Evolutionary conservation across 192 early-diverging fungal genomes (phyloP).

Genomic region (Chytriomyces confervae): DNA sequence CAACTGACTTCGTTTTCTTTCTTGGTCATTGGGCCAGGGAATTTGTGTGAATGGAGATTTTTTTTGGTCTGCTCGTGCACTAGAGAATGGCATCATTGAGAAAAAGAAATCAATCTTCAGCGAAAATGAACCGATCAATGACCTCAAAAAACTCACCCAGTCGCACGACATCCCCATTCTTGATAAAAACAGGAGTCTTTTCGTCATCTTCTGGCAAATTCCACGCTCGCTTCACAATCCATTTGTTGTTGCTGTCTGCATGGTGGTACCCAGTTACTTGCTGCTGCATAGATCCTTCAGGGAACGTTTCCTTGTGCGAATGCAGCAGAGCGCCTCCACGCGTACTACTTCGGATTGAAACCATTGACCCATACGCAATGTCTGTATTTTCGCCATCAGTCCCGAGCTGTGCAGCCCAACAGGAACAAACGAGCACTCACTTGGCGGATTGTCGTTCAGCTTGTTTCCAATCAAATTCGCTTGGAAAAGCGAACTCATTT

Average conservation of each 20-base stretch:
- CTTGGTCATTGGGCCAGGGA: constrained; percentile 73
- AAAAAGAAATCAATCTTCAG: not conserved
- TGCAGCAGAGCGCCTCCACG: constrained; percentile 91
- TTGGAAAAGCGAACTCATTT: constrained; percentile 98
- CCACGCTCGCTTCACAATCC: constrained; percentile 75
- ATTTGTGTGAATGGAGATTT: constrained; percentile 91
- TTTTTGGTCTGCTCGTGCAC: constrained; percentile 71
- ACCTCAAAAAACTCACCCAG: constrained; percentile 52
- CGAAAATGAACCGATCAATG: not conserved
- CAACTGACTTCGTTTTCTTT: constrained; percentile 86
- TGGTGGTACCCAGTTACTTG: constrained; percentile 95
- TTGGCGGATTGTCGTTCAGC: constrained; percentile 79
- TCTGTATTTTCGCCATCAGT: constrained; percentile 54
- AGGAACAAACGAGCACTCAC: constrained; percentile 47
- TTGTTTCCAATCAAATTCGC: constrained; percentile 83
- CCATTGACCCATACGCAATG: constrained; percentile 87
- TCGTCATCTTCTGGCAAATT: constrained; percentile 36
- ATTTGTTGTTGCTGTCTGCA: constrained; percentile 93
- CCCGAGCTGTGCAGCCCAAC: not conserved
- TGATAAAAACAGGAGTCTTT: constrained; percentile 64
- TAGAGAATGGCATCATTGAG: not conserved
- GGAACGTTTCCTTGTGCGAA: constrained; percentile 88
- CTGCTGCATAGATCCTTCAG: constrained; percentile 90
- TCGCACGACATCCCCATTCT: constrained; percentile 82
- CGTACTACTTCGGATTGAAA: constrained; percentile 82